Evolutionary conservation across 306 rosid species (phyloP).

Genomic region (Castanea crenata): DNA sequence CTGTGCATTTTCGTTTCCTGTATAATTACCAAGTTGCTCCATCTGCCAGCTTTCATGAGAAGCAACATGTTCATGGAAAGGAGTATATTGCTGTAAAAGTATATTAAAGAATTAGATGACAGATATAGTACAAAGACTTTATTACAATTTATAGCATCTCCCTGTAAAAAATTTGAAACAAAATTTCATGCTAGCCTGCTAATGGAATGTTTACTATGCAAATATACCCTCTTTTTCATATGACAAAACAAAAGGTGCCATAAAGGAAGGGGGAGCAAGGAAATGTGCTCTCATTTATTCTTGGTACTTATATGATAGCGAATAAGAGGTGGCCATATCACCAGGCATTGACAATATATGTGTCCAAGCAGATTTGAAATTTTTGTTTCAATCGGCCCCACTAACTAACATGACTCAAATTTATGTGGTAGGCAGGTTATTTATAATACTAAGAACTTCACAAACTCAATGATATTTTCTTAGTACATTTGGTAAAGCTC

Average conservation of each 20-base stretch:
- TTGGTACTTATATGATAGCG: neutral
- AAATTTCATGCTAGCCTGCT: neutral
- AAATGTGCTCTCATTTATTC: constrained; percentile 9
- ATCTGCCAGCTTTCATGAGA: constrained; percentile 85
- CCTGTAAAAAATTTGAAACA: constrained; percentile 6
- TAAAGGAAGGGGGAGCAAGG: neutral
- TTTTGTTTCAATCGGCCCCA: constrained; percentile 8
- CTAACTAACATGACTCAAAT: constrained; percentile 17
- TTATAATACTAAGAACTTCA: neutral
- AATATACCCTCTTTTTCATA: constrained; percentile 7
- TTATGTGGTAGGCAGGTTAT: constrained; percentile 7
- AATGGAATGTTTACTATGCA: neutral
- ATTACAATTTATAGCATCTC: constrained; percentile 9
- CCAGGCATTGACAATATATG: constrained; percentile 1
- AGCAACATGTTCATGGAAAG: constrained; percentile 65
- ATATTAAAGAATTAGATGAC: constrained; percentile 19
- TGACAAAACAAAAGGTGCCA: constrained; percentile 2
- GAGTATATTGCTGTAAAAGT: constrained; percentile 68
- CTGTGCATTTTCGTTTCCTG: constrained; percentile 48
- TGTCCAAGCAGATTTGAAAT: constrained; percentile 1
- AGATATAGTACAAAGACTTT: neutral
- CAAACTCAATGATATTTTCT: neutral
- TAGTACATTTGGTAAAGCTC: neutral
- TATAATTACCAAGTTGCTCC: constrained; percentile 63
- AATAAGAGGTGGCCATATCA: constrained; percentile 12